Base-by-base conservation (phyloP, 495 filamentous ascomycete species). In the Choiromyces venosus region DNA sequence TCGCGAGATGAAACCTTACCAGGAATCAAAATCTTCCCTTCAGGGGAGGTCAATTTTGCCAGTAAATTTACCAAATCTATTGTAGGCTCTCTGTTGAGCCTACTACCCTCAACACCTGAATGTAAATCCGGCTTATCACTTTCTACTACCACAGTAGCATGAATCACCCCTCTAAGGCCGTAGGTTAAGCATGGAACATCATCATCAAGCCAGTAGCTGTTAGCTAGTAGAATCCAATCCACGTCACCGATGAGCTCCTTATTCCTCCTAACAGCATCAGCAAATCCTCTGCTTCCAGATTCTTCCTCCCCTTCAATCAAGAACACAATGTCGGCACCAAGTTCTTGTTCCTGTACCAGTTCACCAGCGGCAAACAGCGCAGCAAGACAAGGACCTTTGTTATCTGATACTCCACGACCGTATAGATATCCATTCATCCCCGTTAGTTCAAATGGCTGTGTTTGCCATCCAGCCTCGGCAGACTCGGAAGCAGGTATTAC, bases 201-300 rank as follows among this genome's bases (percentile, higher is more conserved):
- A 80, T 99, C 95, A 81, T 97, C 93, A 3, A 99, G 86, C 95
- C 95, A 99, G 84, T 99, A 98, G 82, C 93, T 97, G 83, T 98
- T 98, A 0, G 95, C 95, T 7, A 98, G 83, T 1, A 99, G 83
- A 52, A 99, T 94, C 86, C 93, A 98, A 83, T 98, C 93, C 4
- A 98, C 88, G 21, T 91, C 85, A 2, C 95, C 95, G 74, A 99
- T 95, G 25, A 91, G 85, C n/a, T 88, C 85, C 81, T 95, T 95
- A 80, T 95, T 87, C 61, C 87, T 84, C 52, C 86, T 87, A 37
- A 99, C 88, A 0, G 92, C 91, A 72, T 93, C 86, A 70, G 90
- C 88, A 82, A 99, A 98, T 0, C 94, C 93, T 35, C 93, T 87
- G 5, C 92, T 96, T 9, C 95, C 95, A 16, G 91, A 94, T 83